Evolutionary conservation across 768 basidiomycete species (phyloP), one percentile per base, ranked within the genome.

Genomic region (Austroboletus eburneus): DNA sequence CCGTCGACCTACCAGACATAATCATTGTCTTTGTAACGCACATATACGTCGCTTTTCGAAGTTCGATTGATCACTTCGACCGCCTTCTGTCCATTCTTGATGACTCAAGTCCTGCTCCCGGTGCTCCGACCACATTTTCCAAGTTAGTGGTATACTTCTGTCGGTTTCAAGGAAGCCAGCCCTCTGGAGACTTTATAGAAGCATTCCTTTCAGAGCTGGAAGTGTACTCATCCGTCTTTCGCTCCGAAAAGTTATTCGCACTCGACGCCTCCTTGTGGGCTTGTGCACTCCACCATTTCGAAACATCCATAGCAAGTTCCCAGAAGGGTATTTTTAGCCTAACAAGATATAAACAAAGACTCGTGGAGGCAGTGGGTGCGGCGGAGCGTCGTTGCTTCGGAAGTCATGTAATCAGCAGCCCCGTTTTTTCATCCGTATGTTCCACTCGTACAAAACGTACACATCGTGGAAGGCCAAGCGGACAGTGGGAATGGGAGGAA

Each of bases 241-340:
- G 63, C 17, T 58, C 57, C 0, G 63, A 68, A 34, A 58, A 58
- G 17, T 56, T 79, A 14, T 64, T 68, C 7, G 63, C 52, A 7
- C 66, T 77, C 16, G 76, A 79, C 43, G 76, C 77, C 9, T 76
- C 77, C 9, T 54, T 81, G 20, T 81, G 76, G 73, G 69, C 71
- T 14, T 77, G 75, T 45, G 72, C 72, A 5, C 72, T 80, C 20
- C 67, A 62, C 32, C 67, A 74, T 47, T 64, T 79, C 43, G 79
- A 81, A 48, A 57, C 62, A 34, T 56, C 55, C 23, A 45, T 65
- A 34, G 47, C 55, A 18, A 47, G 43, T 24, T 40, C 57, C 29
- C 57, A 61, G 44, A 58, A 58, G 41, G 57, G 45, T 33, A 43
- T 43, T 37, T 52, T 54, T 36, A 35, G 52, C 12, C 58, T 72